Conservation (phyloP, 2,329 filamentous ascomycete genomes). For the Neurospora sp. region DNA sequence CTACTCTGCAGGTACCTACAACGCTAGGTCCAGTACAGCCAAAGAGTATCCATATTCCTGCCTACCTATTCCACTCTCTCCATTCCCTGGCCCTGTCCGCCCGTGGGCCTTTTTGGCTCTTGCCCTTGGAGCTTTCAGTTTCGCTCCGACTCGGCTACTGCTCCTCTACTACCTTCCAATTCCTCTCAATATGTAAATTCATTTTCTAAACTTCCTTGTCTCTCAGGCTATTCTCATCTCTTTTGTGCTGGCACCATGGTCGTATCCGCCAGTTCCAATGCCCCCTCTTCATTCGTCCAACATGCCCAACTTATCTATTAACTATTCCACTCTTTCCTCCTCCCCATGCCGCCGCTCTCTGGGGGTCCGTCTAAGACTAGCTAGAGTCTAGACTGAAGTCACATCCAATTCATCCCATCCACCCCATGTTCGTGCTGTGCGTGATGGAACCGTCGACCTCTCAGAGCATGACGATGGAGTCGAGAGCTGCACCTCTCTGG, state of each 20-base stretch:
- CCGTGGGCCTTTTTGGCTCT: background rate
- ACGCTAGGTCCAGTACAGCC: background rate
- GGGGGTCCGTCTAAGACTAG: background rate
- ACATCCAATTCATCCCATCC: background rate
- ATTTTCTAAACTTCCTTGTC: background rate
- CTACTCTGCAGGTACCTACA: background rate
- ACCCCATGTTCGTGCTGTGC: background rate
- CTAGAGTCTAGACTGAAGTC: background rate
- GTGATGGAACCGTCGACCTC: background rate
- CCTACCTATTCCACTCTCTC: background rate
- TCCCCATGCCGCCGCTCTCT: background rate
- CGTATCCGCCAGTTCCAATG: background rate
- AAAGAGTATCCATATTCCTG: background rate
- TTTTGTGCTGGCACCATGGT: background rate
- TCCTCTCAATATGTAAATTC: background rate
- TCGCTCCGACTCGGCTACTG: background rate
- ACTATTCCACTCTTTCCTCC: background rate
- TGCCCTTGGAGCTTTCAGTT: background rate
- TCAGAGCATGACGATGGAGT: background rate
- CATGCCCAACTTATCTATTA: background rate
- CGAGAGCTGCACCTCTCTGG: background rate
- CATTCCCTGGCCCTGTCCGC: background rate
- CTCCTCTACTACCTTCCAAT: background rate
- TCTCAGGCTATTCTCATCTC: background rate
- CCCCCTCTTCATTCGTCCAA: background rate